Percentiles rank a stretch among this genome's conserved stretches.
phyloP scores from a whole-genome alignment of 2,329 filamentous ascomycete species.

The Trichoderma breve region DNA sequence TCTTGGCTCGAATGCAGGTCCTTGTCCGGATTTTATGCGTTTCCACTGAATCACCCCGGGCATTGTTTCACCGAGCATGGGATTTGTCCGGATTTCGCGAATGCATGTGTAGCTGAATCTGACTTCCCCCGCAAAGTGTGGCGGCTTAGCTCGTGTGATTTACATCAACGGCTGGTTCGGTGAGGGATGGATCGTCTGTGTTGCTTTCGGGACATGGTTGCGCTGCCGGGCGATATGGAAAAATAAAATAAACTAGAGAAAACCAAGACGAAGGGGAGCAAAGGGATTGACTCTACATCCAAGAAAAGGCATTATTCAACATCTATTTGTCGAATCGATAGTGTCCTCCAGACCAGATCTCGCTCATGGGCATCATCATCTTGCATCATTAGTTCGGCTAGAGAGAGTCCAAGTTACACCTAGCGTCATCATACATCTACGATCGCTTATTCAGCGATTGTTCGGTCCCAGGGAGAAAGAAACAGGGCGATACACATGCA shows the following conservation, averaged over 20 bases:
- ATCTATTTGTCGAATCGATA: background rate
- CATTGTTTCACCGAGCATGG: background rate
- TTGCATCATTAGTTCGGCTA: constrained; percentile 8
- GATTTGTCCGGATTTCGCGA: background rate
- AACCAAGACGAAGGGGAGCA: background rate
- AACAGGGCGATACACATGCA: background rate
- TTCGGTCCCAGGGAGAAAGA: background rate
- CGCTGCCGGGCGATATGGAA: background rate
- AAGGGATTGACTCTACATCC: background rate
- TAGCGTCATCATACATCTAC: constrained; percentile 11
- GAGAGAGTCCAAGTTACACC: background rate
- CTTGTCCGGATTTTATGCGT: background rate
- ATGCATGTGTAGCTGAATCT: background rate
- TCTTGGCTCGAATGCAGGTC: background rate
- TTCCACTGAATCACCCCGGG: background rate
- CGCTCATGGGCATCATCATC: constrained; percentile 9
- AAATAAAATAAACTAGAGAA: background rate
- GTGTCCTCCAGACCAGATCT: background rate
- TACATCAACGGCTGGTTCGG: constrained; percentile 8
- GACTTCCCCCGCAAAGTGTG: background rate
- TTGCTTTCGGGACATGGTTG: background rate
- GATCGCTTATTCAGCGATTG: constrained; percentile 10
- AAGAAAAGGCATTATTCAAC: background rate
- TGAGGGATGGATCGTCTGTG: background rate
- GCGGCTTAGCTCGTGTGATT: constrained; percentile 4